A percentile compares a stretch with the other conserved stretches of the same genome.
Conservation (phyloP, 2,329 filamentous ascomycete species). For the Pleurostoma richardsiae region DNA sequence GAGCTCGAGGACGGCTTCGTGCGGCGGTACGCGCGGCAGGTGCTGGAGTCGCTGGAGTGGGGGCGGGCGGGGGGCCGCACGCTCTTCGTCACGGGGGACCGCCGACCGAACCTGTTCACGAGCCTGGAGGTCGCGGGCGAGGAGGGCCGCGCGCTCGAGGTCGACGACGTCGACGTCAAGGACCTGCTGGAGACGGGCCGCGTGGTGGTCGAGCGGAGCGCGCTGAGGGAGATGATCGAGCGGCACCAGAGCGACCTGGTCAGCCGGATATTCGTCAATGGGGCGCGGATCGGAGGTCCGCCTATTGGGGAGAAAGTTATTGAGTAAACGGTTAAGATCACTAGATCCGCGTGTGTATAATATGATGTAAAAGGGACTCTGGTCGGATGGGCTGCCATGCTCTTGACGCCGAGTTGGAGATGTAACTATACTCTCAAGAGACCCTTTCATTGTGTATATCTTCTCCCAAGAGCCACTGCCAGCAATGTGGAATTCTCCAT, state of each 20-base stretch:
- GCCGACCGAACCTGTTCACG: conserved; percentile 58
- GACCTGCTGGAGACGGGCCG: conserved; percentile 81
- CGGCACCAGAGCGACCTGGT: conserved; percentile 66
- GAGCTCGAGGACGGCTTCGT: conserved; percentile 42
- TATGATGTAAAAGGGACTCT: too few relatives aligned
- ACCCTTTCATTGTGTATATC: too few relatives aligned
- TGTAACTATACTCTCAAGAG: too few relatives aligned
- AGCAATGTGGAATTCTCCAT: too few relatives aligned
- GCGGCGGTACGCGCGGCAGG: conserved; percentile 56
- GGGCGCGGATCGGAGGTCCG: conserved; percentile 26
- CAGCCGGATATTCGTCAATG: conserved; percentile 38
- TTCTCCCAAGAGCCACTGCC: too few relatives aligned
- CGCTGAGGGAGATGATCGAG: conserved; percentile 69
- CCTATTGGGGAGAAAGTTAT: conserved; percentile 32
- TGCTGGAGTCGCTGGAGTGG: conserved; percentile 68
- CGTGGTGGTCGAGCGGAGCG: conserved; percentile 79
- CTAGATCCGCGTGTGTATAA: too few relatives aligned
- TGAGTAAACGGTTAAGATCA: neutral
- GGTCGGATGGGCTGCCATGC: too few relatives aligned
- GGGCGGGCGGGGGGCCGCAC: conserved; percentile 64
- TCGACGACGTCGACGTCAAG: conserved; percentile 90
- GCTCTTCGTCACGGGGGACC: conserved; percentile 64
- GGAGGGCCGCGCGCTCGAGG: conserved; percentile 64
- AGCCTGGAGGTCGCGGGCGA: conserved; percentile 59
- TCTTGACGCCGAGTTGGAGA: too few relatives aligned